Conservation (phyloP, 148 eudicot species). For the Nepenthes gracilis region DNA sequence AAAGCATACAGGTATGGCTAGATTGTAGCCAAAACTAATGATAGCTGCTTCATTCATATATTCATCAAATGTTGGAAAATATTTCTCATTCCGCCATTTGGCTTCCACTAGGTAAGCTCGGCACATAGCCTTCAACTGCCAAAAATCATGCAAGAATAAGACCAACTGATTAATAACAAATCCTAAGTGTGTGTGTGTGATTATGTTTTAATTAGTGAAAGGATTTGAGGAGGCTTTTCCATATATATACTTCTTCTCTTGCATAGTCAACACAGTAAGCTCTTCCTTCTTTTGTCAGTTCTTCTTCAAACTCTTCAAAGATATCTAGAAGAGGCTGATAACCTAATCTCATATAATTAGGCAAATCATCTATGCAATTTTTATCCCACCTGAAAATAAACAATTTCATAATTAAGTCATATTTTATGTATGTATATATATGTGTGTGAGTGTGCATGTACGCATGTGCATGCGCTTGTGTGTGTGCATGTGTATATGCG, state of each 20-base stretch:
- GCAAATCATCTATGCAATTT: background rate
- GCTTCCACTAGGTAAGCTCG: conserved; percentile 26
- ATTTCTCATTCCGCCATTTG: conserved; percentile 23
- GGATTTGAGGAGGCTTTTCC: too few relatives aligned
- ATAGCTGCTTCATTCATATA: conserved; percentile 21
- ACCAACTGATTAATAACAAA: background rate
- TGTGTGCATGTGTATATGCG: too few relatives aligned
- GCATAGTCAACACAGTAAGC: conserved; percentile 1
- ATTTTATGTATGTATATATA: too few relatives aligned
- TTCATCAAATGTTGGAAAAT: conserved; percentile 31
- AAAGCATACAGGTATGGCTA: conserved; percentile 12
- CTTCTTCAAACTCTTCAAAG: conserved; percentile 5
- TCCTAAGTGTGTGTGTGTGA: background rate
- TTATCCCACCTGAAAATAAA: conserved; percentile 8
- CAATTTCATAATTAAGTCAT: background rate
- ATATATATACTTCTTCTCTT: conserved; percentile 8
- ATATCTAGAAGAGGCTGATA: conserved; percentile 1
- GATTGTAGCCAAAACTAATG: conserved; percentile 9
- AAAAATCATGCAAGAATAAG: background rate
- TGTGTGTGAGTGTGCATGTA: too few relatives aligned
- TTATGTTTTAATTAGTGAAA: background rate
- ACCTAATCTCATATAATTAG: conserved; percentile 8
- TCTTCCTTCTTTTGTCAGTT: conserved; percentile 2
- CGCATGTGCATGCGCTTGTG: too few relatives aligned
- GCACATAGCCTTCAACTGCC: conserved; percentile 16